Evolutionary conservation across 176 grass and related monocot species (phyloP).

Genomic region (Juncus inflexus): DNA sequence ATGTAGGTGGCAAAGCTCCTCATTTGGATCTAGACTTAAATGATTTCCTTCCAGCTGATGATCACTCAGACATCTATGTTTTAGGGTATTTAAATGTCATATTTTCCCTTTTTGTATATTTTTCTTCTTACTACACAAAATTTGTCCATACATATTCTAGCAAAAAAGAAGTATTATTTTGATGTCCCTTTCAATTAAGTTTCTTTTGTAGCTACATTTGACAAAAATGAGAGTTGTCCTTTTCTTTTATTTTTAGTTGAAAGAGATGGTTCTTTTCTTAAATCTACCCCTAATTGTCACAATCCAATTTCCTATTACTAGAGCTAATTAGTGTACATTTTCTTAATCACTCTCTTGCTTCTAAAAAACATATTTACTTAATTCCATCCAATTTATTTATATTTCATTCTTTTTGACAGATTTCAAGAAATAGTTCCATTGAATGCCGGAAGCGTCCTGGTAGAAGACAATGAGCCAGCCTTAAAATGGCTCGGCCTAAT

Average conservation of each 20-base stretch:
- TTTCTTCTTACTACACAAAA: too few species aligned
- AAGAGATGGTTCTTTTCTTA: too few species aligned
- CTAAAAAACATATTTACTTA: neutral
- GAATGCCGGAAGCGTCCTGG: conserved; percentile 89
- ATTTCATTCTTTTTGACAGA: conserved; percentile 10
- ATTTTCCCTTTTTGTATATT: too few species aligned
- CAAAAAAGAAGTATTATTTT: too few species aligned
- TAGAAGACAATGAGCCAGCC: conserved; percentile 92
- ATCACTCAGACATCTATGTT: conserved; percentile 86
- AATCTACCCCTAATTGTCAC: too few species aligned
- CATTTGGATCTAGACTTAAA: conserved; percentile 55
- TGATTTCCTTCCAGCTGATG: conserved; percentile 72
- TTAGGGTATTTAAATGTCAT: conserved; percentile 47
- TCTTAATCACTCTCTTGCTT: conserved; percentile 2
- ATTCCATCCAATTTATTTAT: neutral
- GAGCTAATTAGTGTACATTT: neutral
- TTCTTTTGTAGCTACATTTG: too few species aligned
- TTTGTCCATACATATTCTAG: too few species aligned
- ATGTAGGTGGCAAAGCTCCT: conserved; percentile 81
- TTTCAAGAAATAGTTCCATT: conserved; percentile 84
- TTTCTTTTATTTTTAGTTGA: too few species aligned
- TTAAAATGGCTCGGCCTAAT: conserved; percentile 78
- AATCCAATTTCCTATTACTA: too few species aligned
- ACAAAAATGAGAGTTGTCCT: too few species aligned
- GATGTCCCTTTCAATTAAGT: too few species aligned